A percentile compares a stretch with the other conserved stretches of the same genome.
These are phyloP conservation scores for Salvia splendens DNA, from an alignment of 257 asterid genomes.

Conservation along the genomic window DNA sequence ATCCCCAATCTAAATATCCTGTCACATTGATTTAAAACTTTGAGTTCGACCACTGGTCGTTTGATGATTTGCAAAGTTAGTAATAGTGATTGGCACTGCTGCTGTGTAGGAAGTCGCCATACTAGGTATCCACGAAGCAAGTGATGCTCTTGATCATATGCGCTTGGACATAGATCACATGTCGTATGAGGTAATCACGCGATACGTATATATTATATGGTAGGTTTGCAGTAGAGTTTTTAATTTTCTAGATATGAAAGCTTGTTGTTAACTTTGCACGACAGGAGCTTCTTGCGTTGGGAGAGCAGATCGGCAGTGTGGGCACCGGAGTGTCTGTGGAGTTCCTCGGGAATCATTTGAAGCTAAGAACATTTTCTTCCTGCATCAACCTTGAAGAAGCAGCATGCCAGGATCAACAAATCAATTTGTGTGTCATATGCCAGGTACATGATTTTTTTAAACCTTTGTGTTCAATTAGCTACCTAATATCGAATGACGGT, in stretches of 20 bases:
- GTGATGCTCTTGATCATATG: slow-evolving; percentile 59
- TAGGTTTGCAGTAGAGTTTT: not conserved
- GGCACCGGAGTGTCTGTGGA: slow-evolving; percentile 70
- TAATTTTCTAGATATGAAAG: not conserved
- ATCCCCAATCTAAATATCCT: not conserved
- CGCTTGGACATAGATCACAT: slow-evolving; percentile 61
- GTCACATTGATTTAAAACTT: slow-evolving; percentile 1
- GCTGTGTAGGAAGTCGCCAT: slow-evolving; percentile 61
- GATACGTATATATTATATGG: not conserved
- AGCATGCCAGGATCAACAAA: slow-evolving; percentile 41
- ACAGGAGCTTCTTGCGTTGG: slow-evolving; percentile 89
- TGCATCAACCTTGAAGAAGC: slow-evolving; percentile 40
- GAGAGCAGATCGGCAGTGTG: slow-evolving; percentile 80
- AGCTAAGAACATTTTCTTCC: slow-evolving; percentile 50
- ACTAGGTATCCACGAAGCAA: slow-evolving; percentile 57
- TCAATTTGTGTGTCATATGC: slow-evolving; percentile 71
- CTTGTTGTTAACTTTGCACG: slow-evolving; percentile 17
- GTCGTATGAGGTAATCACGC: slow-evolving; percentile 66
- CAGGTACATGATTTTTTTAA: slow-evolving; percentile 50
- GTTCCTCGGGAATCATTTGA: slow-evolving; percentile 48
- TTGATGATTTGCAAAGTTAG: slow-evolving; percentile 44
- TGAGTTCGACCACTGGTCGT: slow-evolving; percentile 28
- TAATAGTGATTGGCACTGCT: not conserved
- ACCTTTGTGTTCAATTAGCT: too few relatives aligned
- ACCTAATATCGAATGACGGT: not conserved